phyloP scores from a whole-genome alignment of 371 early-diverging fungal species.

The Syncephalastrum monosporum region DNA sequence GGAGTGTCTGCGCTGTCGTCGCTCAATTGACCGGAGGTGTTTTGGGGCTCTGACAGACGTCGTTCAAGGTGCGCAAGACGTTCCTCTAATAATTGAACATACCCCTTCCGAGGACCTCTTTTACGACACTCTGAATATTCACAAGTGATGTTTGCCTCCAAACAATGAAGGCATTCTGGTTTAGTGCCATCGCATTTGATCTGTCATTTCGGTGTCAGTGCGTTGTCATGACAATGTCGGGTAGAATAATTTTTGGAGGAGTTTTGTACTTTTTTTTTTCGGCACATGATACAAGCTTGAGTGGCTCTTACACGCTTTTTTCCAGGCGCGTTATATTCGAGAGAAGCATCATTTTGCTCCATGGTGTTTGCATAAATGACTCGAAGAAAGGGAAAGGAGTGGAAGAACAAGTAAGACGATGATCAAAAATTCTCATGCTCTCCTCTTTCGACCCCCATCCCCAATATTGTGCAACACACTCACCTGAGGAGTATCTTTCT shows the following conservation, averaged over 20 bases:
- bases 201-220: constrained; percentile 9
- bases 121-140: constrained; percentile 72
- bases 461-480: no score
- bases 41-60: constrained; percentile 30
- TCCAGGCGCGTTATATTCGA: no score
- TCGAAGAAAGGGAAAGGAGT: no score
- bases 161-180: constrained; percentile 80
- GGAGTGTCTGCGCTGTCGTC: neutral
- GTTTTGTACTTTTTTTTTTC: constrained; percentile 66
- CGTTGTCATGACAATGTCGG: neutral
- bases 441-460: no score
- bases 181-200: constrained; percentile 80
- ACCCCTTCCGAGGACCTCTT: constrained; percentile 83
- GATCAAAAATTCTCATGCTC: no score
- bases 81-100: constrained; percentile 72
- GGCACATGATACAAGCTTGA: constrained; percentile 79
- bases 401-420: no score
- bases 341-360: no score
- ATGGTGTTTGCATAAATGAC: no score
- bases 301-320: constrained; percentile 71
- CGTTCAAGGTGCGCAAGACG: constrained; percentile 65
- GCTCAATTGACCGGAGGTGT: constrained; percentile 5
- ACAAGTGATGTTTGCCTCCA: constrained; percentile 61
- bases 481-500: no score
- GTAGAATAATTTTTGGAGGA: neutral